Base-by-base conservation (phyloP, 148 eudicot genomes). In the Silene uniflora region DNA sequence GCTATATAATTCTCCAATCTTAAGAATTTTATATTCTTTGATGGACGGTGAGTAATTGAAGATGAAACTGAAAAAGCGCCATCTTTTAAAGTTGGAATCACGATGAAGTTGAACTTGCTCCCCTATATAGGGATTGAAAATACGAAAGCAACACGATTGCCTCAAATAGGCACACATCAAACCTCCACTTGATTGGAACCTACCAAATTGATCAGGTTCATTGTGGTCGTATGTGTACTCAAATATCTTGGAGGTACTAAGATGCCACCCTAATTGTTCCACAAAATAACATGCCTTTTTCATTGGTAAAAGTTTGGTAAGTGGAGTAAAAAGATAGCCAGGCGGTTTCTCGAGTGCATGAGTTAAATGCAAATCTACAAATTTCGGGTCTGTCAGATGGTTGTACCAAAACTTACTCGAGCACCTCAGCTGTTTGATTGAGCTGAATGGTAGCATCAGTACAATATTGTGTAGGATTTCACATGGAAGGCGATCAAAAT, bases 11-110 rank as follows among this genome's bases (percentile, higher is more conserved):
- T n/a, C n/a, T n/a, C n/a, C n/a, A n/a, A 23, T 0, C 32, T 62
- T 23, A 22, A 62, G 32, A 24, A 62, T 62, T 35, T 62, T 62
- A 11, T 62, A 62, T 62, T 62, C 65, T 21, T 62, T 62, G 65
- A 13, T 62, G 13, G 29, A 22, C 14, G 65, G 29, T 23, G 65
- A 62, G 22, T 62, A 62, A 7, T 29, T 7, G 7, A 62, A 62
- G 14, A 6, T 6, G 49, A 0, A 10, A 6, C 49, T 1, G 0
- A 10, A 4, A 44, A 44, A 1, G 11, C 5, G 5, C 7, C 49
- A 6, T 44, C 0, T 44, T 44, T 44, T n/a, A 3, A 18, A 18
- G 0, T 61, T n/a, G n/a, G n/a, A n/a, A n/a, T n/a, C n/a, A n/a
- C n/a, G n/a, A n/a, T n/a, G n/a, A n/a, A n/a, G n/a, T n/a, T n/a